Evolutionary conservation across 2,329 filamentous ascomycete species (phyloP).

Genomic region (Tolypocladium album): DNA sequence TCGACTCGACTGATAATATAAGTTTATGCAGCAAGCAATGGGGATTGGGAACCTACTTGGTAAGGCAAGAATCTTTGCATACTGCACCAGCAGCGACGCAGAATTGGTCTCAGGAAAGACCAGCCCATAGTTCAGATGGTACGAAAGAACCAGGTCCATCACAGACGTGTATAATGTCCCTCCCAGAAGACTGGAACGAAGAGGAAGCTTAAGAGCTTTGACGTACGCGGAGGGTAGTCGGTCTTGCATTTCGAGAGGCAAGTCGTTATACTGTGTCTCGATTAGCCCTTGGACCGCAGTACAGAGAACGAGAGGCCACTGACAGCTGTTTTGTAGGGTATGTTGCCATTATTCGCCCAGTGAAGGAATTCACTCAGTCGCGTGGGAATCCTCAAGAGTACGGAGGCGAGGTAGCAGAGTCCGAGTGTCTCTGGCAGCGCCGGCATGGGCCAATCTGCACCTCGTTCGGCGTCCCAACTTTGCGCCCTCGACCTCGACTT

Average conservation of each 20-base stretch:
- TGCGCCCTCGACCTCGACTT: constrained; percentile 20
- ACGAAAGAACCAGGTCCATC: constrained; percentile 51
- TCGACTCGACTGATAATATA: constrained; percentile 42
- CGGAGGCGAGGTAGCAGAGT: constrained; percentile 67
- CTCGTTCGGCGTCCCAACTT: constrained; percentile 34
- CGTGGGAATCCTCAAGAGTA: constrained; percentile 68
- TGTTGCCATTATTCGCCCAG: constrained; percentile 56
- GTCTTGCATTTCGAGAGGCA: constrained; percentile 55
- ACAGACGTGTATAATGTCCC: constrained; percentile 56
- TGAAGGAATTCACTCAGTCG: constrained; percentile 59
- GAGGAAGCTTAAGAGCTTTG: constrained; percentile 42
- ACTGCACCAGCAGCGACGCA: constrained; percentile 56
- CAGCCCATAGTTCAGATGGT: constrained; percentile 58
- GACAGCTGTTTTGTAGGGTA: constrained; percentile 63
- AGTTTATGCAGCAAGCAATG: constrained; percentile 8
- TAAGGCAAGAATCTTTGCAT: constrained; percentile 60
- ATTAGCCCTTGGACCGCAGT: neutral
- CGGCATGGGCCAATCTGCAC: constrained; percentile 46
- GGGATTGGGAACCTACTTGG: constrained; percentile 44
- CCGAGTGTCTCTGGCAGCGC: constrained; percentile 63
- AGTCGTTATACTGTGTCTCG: constrained; percentile 33
- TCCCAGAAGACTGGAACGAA: constrained; percentile 28
- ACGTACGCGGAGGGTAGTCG: constrained; percentile 54
- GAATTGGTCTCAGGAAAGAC: constrained; percentile 63
- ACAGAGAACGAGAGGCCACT: constrained; percentile 12